Evolutionary conservation across 1,284 basidiomycete species (phyloP), one percentile per base, ranked within the genome.

Genomic region (Coniferiporia sulphurascens): DNA sequence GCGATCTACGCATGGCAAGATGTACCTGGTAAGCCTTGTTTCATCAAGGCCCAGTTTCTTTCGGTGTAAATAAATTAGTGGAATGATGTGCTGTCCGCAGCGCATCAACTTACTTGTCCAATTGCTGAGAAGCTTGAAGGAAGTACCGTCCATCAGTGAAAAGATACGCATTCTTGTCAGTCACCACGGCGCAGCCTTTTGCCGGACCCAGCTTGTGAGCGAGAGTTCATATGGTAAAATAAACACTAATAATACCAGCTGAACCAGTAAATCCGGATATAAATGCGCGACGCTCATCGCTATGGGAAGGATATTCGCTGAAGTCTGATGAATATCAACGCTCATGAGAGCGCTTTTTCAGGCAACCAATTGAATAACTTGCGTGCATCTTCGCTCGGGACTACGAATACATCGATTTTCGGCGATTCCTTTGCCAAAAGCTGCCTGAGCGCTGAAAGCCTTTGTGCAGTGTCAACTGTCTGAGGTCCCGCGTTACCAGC

Each of bases 101-200:
- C 17, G 19, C 12, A 12, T 59, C 15, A 44, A 71, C 82, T 72
- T 69, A 91, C 83, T 80, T 68, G 68, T 96, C 93, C 52, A 99
- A 78, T 75, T 99, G 90, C 67, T 95, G 85, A 61, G 82, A 85
- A 0, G 95, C 96, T 73, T 98, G 96, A 12, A 97, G 76, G 69
- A 91, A 97, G 73, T 98, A 99, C 48, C 96, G 78, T 1, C 95
- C 95, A 75, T 98, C 95, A 1, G 95, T 97, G 71, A 95, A 95
- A 51, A 95, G 76, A 62, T 79, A 86, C 0, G 92, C 93, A 32
- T 84, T 78, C 32, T 85, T 78, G 52, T 77, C 71, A 0, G 93
- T 94, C 19, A 98, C 78, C 51, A 96, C 74, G 13, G 92, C 96
- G 66, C 83, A 89, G 62, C 91, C 90, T 91, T 64, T 7, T 17